A percentile compares a stretch with the other conserved stretches of the same genome.
These are phyloP conservation scores for Phytomonas sp. DNA, from an alignment of 208 protist species.

Conservation along the genomic window DNA sequence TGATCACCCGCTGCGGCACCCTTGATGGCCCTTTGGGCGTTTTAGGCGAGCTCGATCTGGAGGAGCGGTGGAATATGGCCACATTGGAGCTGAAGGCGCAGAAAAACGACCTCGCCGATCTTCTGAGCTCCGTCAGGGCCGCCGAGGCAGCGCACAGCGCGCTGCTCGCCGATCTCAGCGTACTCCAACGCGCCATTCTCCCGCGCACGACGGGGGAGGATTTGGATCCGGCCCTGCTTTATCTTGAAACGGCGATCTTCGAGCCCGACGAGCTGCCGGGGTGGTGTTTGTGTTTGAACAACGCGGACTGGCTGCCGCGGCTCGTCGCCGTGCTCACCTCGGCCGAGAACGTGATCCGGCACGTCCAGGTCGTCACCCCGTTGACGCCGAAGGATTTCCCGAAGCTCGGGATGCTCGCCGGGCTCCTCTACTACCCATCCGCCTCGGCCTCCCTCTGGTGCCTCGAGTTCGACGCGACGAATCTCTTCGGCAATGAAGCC, in stretches of 20 bases:
- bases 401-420: constrained; percentile 45
- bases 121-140: constrained; percentile 20
- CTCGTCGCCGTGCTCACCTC: constrained; percentile 44
- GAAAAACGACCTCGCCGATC: constrained; percentile 45
- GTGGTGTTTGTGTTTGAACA: constrained; percentile 30
- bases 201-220: constrained; percentile 31
- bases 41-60: constrained; percentile 16
- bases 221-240: constrained; percentile 36
- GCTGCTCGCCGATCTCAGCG: constrained; percentile 21
- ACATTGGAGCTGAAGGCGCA: constrained; percentile 62
- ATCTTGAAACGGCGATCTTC: constrained; percentile 44
- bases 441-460: constrained; percentile 24
- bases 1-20: background rate
- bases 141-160: constrained; percentile 32
- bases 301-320: constrained; percentile 57
- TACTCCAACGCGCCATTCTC: constrained; percentile 42
- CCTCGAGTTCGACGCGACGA: constrained; percentile 29
- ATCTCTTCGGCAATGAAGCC: constrained; percentile 22
- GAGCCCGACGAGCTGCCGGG: constrained; percentile 47
- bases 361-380: constrained; percentile 27
- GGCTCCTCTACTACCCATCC: constrained; percentile 41
- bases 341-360: constrained; percentile 27
- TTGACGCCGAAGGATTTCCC: constrained; percentile 47
- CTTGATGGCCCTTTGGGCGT: background rate
- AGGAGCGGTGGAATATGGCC: constrained; percentile 48